Evolutionary conservation across 352 stramenopile species (phyloP), one percentile per base, ranked within the genome.

Genomic region (Phytopythium montanum): DNA sequence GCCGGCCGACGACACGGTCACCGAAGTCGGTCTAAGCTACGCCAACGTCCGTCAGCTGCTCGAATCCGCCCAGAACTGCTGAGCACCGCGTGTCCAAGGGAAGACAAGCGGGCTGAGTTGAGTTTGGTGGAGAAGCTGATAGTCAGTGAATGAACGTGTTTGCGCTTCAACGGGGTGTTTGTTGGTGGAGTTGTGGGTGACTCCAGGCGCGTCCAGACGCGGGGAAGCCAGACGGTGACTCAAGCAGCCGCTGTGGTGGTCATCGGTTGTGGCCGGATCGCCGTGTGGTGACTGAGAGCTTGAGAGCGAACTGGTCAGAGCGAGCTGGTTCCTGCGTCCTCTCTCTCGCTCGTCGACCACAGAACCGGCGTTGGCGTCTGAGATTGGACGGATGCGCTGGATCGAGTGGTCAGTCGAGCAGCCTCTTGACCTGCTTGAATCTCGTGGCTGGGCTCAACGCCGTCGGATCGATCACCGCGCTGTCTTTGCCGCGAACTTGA

Each of bases 21-120:
- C 72, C 19, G 26, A 45, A 26, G 34, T 59, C 7, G 70, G 64
- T 21, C 23, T 73, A 6, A 78, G 62, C 56, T 69, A 67, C 56
- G 59, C 56, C n/a, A 57, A 74, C 28, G 62, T 76, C 14, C 45
- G 57, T 21, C 53, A 66, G 18, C 53, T 76, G 7, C 41, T 70
- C 25, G 29, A 70, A 18, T 26, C 63, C 29, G 64, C 65, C 3
- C 46, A 53, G 52, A 56, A 26, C 50, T 56, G 50, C 50, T 56
- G 31, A 54, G 31, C 31, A n/a, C 23, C 13, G 14, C 31, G 26
- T 36, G 46, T 54, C 46, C 12, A 34, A 23, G 31, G 13, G 25
- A 39, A 54, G 46, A 54, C 46, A 28, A 14, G n/a, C 14, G 46
- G 14, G 14, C 46, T 36, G 1, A 9, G 7, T 45, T 45, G 18